phyloP scores from a whole-genome alignment of 352 stramenopile species.

The Globisporangium mamillatum region DNA sequence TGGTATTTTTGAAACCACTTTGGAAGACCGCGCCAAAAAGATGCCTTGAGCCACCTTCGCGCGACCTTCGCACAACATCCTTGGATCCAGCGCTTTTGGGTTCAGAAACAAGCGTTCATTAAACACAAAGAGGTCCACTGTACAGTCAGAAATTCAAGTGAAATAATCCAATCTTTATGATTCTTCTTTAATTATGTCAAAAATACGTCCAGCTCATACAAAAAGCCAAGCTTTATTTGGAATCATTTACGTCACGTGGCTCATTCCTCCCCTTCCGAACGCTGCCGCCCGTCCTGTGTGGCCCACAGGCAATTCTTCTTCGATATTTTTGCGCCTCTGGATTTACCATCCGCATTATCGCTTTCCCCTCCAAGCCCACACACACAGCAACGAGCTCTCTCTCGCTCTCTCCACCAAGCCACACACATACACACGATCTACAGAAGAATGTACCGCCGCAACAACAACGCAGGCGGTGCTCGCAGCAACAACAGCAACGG shows the following conservation, averaged over 20 bases:
- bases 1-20: slow-evolving; percentile 2
- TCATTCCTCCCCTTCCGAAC: background rate
- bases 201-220: background rate
- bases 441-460: slow-evolving; percentile 18
- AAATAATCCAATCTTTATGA: background rate
- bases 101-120: background rate
- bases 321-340: background rate
- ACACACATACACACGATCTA: background rate
- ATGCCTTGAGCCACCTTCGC: slow-evolving; percentile 13
- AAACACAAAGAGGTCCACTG: background rate
- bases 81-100: background rate
- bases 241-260: background rate
- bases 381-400: background rate
- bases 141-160: background rate
- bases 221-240: background rate
- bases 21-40: background rate
- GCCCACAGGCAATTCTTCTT: background rate
- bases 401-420: background rate
- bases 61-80: slow-evolving; percentile 24
- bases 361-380: slow-evolving; percentile 6
- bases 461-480: background rate
- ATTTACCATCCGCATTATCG: background rate
- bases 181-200: background rate
- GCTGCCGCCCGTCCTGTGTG: background rate
- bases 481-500: slow-evolving; percentile 22